Percentiles rank a stretch among this genome's conserved stretches.
Conservation (phyloP, 331 rosid species). For the Acacia pycnantha region DNA sequence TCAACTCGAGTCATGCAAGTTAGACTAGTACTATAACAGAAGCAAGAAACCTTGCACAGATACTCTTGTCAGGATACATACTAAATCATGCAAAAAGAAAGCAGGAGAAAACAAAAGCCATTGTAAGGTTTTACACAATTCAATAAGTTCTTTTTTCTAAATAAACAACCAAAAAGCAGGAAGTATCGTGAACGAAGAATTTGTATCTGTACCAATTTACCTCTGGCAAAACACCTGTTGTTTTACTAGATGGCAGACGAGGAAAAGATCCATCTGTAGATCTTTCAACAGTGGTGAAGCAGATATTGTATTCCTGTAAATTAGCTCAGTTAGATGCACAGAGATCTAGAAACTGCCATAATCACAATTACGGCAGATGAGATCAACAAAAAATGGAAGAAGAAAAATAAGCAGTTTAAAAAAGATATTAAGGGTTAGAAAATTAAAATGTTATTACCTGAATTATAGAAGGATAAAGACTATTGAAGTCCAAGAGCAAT, state of each 20-base stretch:
- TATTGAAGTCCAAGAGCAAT: conserved; percentile 91
- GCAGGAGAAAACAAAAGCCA: background rate
- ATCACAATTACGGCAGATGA: conserved; percentile 5
- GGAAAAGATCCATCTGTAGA: conserved; percentile 63
- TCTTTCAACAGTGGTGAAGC: conserved; percentile 95
- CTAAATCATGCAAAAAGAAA: conserved; percentile 8
- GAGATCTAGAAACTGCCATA: conserved; percentile 25
- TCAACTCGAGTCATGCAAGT: background rate
- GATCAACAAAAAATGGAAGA: background rate
- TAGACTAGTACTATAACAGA: background rate
- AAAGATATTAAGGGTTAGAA: conserved; percentile 16
- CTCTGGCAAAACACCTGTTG: conserved; percentile 89
- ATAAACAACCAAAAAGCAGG: background rate
- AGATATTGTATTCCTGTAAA: conserved; percentile 87
- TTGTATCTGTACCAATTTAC: conserved; percentile 40
- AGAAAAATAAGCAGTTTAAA: conserved; percentile 21
- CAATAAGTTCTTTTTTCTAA: background rate
- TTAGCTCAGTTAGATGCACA: conserved; percentile 28
- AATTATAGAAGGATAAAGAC: conserved; percentile 97
- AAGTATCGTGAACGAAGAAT: background rate
- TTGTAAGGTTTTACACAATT: conserved; percentile 5
- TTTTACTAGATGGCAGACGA: conserved; percentile 68
- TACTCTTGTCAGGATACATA: background rate
- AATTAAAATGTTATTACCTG: conserved; percentile 51
- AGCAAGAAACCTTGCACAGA: conserved; percentile 1